Conservation (phyloP, 495 filamentous ascomycete genomes). For the Daldinia vernicosa region DNA sequence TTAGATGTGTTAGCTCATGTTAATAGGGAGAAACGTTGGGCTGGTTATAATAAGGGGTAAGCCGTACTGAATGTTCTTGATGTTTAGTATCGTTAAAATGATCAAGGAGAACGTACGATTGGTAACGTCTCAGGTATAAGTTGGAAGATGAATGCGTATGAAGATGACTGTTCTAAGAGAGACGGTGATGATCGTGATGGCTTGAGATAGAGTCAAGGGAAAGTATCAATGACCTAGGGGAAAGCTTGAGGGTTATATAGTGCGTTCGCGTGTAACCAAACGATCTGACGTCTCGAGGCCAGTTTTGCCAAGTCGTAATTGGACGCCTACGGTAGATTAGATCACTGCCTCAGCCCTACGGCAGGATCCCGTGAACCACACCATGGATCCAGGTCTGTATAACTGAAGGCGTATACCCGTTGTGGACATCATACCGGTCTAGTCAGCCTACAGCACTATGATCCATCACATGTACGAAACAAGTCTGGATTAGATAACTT, state of each 20-base stretch:
- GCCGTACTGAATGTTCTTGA: conserved; percentile 8
- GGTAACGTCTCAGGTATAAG: neutral
- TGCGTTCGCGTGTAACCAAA: conserved; percentile 22
- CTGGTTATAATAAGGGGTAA: neutral
- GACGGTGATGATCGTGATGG: conserved; percentile 1
- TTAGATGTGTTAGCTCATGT: neutral
- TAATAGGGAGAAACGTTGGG: neutral
- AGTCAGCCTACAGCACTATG: conserved; percentile 28
- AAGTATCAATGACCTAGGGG: conserved; percentile 13
- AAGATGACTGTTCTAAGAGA: conserved; percentile 2
- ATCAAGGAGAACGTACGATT: neutral
- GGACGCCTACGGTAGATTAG: conserved; percentile 35
- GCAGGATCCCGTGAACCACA: conserved; percentile 40
- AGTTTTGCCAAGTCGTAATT: conserved; percentile 32
- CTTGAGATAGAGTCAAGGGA: conserved; percentile 11
- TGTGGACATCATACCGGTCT: conserved; percentile 9
- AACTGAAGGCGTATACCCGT: conserved; percentile 26
- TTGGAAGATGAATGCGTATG: conserved; percentile 1
- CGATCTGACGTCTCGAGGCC: conserved; percentile 8
- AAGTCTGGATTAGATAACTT: conserved; percentile 2
- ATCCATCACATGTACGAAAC: conserved; percentile 11
- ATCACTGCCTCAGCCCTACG: conserved; percentile 41
- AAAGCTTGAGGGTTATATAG: conserved; percentile 36
- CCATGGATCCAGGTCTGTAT: conserved; percentile 28
- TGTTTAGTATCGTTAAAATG: neutral